Base-by-base conservation (phyloP, 805 yeast species). In the Saccharomycopsis sp. region DNA sequence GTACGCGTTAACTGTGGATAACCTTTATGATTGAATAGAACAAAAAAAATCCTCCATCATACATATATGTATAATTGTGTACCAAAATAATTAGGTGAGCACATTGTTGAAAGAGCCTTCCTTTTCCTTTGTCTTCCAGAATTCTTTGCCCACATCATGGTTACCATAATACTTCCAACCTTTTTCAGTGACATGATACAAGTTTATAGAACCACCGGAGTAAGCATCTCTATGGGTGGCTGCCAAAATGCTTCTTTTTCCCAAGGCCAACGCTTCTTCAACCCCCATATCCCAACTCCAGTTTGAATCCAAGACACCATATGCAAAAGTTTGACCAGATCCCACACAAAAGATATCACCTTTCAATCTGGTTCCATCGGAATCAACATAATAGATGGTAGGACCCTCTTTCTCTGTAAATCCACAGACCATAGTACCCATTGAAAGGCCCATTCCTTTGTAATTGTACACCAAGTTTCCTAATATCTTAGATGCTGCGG, bases 401-500 rank as follows among this genome's bases (percentile, higher is more conserved):
- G 98, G 97, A 13, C 95, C 95, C 59, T 88, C 96, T 54, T 85
- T 83, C 57, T 84, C 79, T 18, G 97, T 89, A 63, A 81, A 85
- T 18, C 98, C 98, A 69, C 97, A 92, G 52, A 92, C 72, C 98
- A 92, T 92, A 3, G 98, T 92, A 61, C 98, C 98, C 98, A 92
- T 92, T 10, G 95, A 82, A 48, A 92, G 71, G n/a, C 98, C 98
- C 76, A 88, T 83, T 41, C 98, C 98, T 64, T 92, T 92, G 67
- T 92, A 92, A 52, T 77, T 75, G 63, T 88, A 92, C 16, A 88
- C 92, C 62, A 89, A 71, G 58, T 92, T 92, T 42, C 89, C 69
- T 55, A 92, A 70, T 49, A 92, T 88, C 66, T 92, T 92, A 22
- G 95, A 84, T 7, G 98, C 97, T 8, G 97, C 95, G 23, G 96